These are phyloP conservation scores for Nitzschia sp. DNA, from an alignment of 108 stramenopile species.

Conservation along the genomic window DNA sequence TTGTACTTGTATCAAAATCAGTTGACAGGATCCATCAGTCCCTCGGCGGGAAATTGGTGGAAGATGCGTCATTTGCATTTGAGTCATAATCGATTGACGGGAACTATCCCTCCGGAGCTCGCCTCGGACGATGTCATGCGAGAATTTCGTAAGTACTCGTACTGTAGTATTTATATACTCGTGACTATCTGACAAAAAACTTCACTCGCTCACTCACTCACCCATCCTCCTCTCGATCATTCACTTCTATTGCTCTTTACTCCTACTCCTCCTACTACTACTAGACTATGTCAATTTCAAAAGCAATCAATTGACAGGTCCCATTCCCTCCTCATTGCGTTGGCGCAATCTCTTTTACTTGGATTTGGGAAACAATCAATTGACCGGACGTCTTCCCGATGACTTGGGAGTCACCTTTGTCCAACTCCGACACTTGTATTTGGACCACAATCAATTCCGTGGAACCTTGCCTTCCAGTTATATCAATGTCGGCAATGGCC, in stretches of 20 bases:
- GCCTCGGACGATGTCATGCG: conserved; percentile 12
- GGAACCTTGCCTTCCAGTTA: conserved; percentile 40
- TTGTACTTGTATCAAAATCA: conserved; percentile 28
- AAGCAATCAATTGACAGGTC: conserved; percentile 37
- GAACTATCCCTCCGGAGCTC: conserved; percentile 23
- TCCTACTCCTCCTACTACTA: neutral
- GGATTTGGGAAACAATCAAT: conserved; percentile 43
- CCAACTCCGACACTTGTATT: conserved; percentile 36
- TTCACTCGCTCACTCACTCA: neutral
- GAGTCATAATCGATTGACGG: conserved; percentile 20
- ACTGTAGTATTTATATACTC: neutral
- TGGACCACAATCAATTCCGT: conserved; percentile 47
- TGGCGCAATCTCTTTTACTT: conserved; percentile 35
- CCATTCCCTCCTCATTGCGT: conserved; percentile 28
- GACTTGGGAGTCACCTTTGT: conserved; percentile 25
- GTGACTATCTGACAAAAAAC: neutral
- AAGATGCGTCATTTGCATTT: conserved; percentile 24
- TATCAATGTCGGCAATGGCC: conserved; percentile 43
- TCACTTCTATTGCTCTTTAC: neutral
- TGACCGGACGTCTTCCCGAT: conserved; percentile 44
- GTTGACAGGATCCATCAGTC: conserved; percentile 22
- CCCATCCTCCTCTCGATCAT: neutral
- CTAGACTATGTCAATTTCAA: conserved; percentile 43
- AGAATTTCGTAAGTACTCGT: conserved; percentile 11
- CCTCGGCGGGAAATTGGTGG: conserved; percentile 8